Conservation (phyloP, 495 filamentous ascomycete species). For the Aspergillus nanangensis region DNA sequence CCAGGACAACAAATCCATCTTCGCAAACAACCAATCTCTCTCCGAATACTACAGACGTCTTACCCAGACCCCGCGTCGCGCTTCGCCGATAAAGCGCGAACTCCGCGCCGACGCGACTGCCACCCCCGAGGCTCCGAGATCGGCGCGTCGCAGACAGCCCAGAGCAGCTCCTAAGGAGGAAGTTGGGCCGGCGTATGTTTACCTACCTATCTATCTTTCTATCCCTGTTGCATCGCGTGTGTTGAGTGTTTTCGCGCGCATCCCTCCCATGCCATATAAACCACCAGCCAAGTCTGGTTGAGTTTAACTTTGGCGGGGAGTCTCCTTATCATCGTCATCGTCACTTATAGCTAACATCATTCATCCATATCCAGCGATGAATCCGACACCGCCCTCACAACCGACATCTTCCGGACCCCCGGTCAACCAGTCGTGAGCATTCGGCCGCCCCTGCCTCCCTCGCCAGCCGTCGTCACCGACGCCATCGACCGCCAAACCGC, state of each 20-base stretch:
- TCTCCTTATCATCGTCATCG: too few relatives aligned
- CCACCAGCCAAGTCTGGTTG: too few relatives aligned
- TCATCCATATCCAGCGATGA: too few relatives aligned
- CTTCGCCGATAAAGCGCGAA: conserved; percentile 76
- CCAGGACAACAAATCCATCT: conserved; percentile 55
- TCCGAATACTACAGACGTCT: conserved; percentile 67
- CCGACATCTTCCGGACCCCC: conserved; percentile 19
- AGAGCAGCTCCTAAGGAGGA: conserved; percentile 44
- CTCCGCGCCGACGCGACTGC: conserved; percentile 23
- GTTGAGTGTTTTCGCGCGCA: background rate
- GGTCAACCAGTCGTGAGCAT: conserved; percentile 49
- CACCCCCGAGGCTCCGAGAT: conserved; percentile 26
- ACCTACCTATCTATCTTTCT: too few relatives aligned
- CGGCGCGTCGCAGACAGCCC: conserved; percentile 27
- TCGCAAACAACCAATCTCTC: conserved; percentile 11
- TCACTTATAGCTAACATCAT: too few relatives aligned
- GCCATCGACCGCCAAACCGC: conserved; percentile 70
- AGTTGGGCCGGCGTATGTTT: conserved; percentile 38
- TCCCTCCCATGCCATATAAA: too few relatives aligned
- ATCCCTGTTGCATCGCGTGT: background rate
- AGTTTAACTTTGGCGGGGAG: too few relatives aligned
- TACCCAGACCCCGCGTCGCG: conserved; percentile 39
- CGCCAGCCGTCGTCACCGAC: conserved; percentile 78
- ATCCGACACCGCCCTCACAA: conserved; percentile 23
- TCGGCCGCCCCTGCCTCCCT: conserved; percentile 58